Evolutionary conservation across 768 basidiomycete species (phyloP), one percentile per base, ranked within the genome.

Genomic region (Tylopilus sp.): DNA sequence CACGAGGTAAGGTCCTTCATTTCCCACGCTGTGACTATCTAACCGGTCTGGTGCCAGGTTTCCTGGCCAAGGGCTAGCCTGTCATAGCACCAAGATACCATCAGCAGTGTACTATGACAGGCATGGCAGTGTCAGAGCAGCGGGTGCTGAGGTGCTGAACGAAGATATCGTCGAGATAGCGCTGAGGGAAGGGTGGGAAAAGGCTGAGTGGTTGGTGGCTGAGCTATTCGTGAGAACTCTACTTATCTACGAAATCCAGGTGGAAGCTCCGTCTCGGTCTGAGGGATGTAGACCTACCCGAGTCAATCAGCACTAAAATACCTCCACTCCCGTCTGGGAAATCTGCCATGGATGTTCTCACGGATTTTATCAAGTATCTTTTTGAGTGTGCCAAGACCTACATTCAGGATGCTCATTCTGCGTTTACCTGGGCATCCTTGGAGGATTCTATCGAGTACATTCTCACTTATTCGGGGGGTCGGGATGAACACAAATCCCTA

Each of bases 81-180:
- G 71, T 5, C 70, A 71, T 8, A 70, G 74, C 33, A 71, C 70
- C 5, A 79, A 78, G 51, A 73, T 78, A 3, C 76, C 74, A 0
- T 73, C 75, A 1, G 57, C 77, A 35, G 57, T 78, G 7, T 74
- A 73, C 51, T 79, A 79, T 45, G 75, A 76, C 56, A 30, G 53
- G 17, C 49, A 54, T 9, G 76, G 75, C 0, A 44, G 45, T 1
- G 58, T 72, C 9, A 62, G 53, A 33, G 77, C 75, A 0, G 64
- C 67, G n/a, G 77, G 77, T 0, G 73, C 72, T 8, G 75, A 75
- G 44, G 74, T 75, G 0, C 47, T 58, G 26, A 49, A 62, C 17
- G 70, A 71, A 28, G 55, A 59, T 13, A 58, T 66, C 7, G 53
- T 67, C 12, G 70, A 71, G 13, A 44, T 51, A 13, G 75, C 73